These are phyloP conservation scores for Spencermartinsiella ligniputridi DNA, from an alignment of 1,139 yeast genomes.

Conservation along the genomic window DNA sequence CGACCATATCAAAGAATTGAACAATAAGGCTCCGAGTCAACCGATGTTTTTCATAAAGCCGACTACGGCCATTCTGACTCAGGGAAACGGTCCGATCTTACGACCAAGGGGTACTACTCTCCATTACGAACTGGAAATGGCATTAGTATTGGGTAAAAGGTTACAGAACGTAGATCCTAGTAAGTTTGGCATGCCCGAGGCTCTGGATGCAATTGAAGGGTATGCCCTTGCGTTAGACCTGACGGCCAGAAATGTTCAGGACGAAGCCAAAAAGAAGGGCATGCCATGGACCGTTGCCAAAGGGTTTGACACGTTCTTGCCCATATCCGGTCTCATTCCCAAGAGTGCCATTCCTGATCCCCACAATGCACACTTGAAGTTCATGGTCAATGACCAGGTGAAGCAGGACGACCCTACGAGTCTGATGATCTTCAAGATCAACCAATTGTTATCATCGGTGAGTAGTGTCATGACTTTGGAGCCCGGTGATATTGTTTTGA, in stretches of 20 bases:
- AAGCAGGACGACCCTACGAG: slow-evolving; percentile 76
- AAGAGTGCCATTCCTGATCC: slow-evolving; percentile 67
- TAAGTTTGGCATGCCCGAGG: slow-evolving; percentile 58
- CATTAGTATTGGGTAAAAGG: slow-evolving; percentile 62
- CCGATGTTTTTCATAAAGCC: slow-evolving; percentile 96
- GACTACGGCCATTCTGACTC: slow-evolving; percentile 40
- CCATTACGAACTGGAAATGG: slow-evolving; percentile 93
- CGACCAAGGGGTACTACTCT: slow-evolving; percentile 77
- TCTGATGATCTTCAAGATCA: slow-evolving; percentile 86
- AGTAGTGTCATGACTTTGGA: slow-evolving; percentile 85
- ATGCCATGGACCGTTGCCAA: slow-evolving; percentile 96
- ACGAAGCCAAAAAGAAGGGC: slow-evolving; percentile 90
- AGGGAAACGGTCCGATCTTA: slow-evolving; percentile 68
- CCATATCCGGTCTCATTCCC: slow-evolving; percentile 68
- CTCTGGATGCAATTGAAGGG: slow-evolving; percentile 73
- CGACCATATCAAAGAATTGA: slow-evolving; percentile 87
- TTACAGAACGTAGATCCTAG: slow-evolving; percentile 57
- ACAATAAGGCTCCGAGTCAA: slow-evolving; percentile 64
- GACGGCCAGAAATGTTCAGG: slow-evolving; percentile 95
- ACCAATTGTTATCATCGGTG: slow-evolving; percentile 72
- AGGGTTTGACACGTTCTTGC: slow-evolving; percentile 94
- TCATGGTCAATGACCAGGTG: slow-evolving; percentile 64
- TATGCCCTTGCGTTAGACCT: slow-evolving; percentile 87
- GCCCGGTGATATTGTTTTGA: slow-evolving; percentile 84
- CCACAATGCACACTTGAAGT: slow-evolving; percentile 59